phyloP scores from a whole-genome alignment of 768 basidiomycete genomes.

The Tricholoma sp. region DNA sequence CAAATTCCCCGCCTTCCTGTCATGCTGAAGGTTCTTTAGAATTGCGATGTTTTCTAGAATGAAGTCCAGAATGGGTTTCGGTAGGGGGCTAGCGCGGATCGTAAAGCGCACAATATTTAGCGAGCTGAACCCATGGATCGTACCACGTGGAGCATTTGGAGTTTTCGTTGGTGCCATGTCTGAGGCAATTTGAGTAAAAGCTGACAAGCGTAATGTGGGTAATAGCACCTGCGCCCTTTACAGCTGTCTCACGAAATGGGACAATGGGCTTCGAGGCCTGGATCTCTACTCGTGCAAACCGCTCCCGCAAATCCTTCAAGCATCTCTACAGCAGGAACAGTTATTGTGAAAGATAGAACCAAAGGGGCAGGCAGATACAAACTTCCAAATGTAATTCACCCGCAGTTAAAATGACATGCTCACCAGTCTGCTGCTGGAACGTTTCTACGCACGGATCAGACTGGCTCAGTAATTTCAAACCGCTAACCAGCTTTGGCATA shows the following conservation, averaged over 20 bases:
- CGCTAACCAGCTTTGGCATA: slow-evolving; percentile 83
- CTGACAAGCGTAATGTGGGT: background rate
- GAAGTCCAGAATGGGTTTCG: slow-evolving; percentile 65
- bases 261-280: slow-evolving; percentile 95
- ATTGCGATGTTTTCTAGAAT: slow-evolving; percentile 65
- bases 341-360: background rate
- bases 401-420: slow-evolving; percentile 94
- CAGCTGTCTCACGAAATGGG: slow-evolving; percentile 93
- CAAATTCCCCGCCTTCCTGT: slow-evolving; percentile 29
- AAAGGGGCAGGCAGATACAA: slow-evolving; percentile 8
- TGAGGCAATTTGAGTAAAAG: slow-evolving; percentile 21
- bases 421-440: slow-evolving; percentile 95
- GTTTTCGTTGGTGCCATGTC: slow-evolving; percentile 89
- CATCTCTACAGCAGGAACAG: slow-evolving; percentile 63
- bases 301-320: slow-evolving; percentile 90
- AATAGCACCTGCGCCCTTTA: slow-evolving; percentile 62
- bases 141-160: slow-evolving; percentile 66
- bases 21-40: slow-evolving; percentile 55
- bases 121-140: slow-evolving; percentile 62
- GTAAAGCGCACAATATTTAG: slow-evolving; percentile 75
- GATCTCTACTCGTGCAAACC: slow-evolving; percentile 91
- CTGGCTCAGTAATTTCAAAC: slow-evolving; percentile 85
- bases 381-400: slow-evolving; percentile 97
- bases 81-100: slow-evolving; percentile 79
- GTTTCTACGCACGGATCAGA: slow-evolving; percentile 97